Percentiles rank a stretch among this genome's conserved stretches.
phyloP scores from a whole-genome alignment of 495 filamentous ascomycete genomes.

The Neurospora sp. region DNA sequence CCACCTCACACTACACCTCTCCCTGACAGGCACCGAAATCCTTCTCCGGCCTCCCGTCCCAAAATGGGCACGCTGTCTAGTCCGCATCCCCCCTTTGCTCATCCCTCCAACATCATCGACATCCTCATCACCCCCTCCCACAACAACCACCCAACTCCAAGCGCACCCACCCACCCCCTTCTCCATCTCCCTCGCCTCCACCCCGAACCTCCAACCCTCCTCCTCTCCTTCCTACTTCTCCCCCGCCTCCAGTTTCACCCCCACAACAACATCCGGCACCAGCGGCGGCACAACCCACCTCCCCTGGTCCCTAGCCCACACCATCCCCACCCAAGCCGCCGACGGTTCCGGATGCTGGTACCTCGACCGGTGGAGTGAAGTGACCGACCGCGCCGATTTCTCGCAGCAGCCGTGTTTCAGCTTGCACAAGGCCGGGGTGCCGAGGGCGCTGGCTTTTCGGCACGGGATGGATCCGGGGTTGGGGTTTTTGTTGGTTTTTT shows the following conservation, averaged over 20 bases:
- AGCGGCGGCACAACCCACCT: not conserved
- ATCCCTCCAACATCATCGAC: not conserved
- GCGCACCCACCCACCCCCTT: not conserved
- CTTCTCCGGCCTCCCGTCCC: conserved; percentile 1
- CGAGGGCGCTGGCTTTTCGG: conserved; percentile 1
- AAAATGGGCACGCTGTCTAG: conserved; percentile 2
- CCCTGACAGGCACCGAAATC: conserved; percentile 2
- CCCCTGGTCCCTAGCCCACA: conserved; percentile 3
- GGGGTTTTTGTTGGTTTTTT: conserved; percentile 5
- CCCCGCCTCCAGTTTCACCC: not conserved
- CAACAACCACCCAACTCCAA: not conserved
- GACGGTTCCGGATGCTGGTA: conserved; percentile 3
- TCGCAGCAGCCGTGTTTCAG: not conserved
- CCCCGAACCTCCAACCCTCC: not conserved
- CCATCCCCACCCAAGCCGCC: conserved; percentile 1
- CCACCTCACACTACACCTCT: not conserved
- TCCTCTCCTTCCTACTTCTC: not conserved
- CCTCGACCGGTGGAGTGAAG: conserved; percentile 2
- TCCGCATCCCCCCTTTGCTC: not conserved
- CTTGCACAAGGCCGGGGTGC: conserved; percentile 1
- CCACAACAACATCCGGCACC: not conserved
- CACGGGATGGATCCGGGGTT: not conserved
- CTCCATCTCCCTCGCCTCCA: not conserved
- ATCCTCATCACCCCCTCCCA: not conserved
- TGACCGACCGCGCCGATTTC: not conserved